Base-by-base conservation (phyloP, 495 filamentous ascomycete genomes). In the Lasiosphaeria ovina region DNA sequence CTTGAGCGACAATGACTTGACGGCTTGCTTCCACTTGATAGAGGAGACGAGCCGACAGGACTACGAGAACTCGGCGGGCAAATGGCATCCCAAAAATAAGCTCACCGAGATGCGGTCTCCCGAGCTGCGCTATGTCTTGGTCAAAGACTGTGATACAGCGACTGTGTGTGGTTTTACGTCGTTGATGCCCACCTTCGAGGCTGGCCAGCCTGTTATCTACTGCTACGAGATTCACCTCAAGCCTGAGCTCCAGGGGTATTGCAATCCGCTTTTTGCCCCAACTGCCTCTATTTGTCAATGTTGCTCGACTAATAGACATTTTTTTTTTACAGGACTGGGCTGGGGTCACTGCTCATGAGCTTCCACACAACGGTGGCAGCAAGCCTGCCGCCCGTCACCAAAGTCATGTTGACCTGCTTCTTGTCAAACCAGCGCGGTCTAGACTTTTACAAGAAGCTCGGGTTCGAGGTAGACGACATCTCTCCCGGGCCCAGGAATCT, bases 331-430 rank as follows among this genome's bases (percentile, higher is more conserved):
- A 84, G 81, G 11, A 76, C 79, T 33, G 81, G 81, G 31, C 62
- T 84, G 1, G 79, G 72, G 17, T 70, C 62, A 3, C 58, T 70
- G 11, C 68, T 84, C 17, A 77, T 84, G 74, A 60, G 63, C 47
- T 74, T 76, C 42, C 71, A 79, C 47, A 72, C 71, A 12, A 74
- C 57, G 24, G 69, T 81, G 10, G 82, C 75, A 31, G 45, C 54
- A 3, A 78, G 76, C 51, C 74, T 81, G 6, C 75, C 78, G 3
- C 77, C 78, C 0, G 70, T 92, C 54, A 76, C 81, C 61, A 93
- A 93, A 72, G 77, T 85, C 31, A 96, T 97, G 92, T 77, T 97
- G 72, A 94, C 92, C 3, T 88, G 90, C 56, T 95, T 94, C 67
- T 72, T 81, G 54, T 75, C 77, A 8, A 97, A 96, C 74, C 63